These are phyloP conservation scores for Hemileccinum impolitum DNA, from an alignment of 768 basidiomycete genomes.

Conservation along the genomic window DNA sequence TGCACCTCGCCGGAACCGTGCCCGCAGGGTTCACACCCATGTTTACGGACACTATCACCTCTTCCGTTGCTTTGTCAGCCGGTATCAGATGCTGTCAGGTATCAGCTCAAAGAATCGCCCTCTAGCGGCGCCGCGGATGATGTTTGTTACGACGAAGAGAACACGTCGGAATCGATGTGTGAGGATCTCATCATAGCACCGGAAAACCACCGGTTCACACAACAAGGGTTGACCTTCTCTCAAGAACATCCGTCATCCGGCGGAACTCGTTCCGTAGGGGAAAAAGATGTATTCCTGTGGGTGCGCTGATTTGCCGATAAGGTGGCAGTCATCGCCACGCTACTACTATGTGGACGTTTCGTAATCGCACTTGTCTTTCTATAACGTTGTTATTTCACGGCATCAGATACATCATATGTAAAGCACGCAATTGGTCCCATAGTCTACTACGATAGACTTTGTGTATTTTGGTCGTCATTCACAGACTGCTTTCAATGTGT, in stretches of 20 bases:
- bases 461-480: constrained; percentile 18
- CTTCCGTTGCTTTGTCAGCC: constrained; percentile 34
- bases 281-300: constrained; percentile 20
- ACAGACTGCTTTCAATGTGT: neutral
- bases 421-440: constrained; percentile 16
- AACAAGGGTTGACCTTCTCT: constrained; percentile 13
- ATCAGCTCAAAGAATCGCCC: constrained; percentile 22
- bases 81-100: constrained; percentile 31
- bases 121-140: constrained; percentile 2
- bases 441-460: constrained; percentile 15
- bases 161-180: constrained; percentile 17
- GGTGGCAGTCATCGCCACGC: constrained; percentile 21
- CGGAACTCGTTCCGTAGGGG: constrained; percentile 17
- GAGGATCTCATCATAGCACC: constrained; percentile 11
- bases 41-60: constrained; percentile 21
- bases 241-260: constrained; percentile 8
- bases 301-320: constrained; percentile 14
- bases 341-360: constrained; percentile 1
- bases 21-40: constrained; percentile 1
- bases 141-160: constrained; percentile 10
- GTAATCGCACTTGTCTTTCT: neutral
- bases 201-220: constrained; percentile 17
- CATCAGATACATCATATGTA: constrained; percentile 26
- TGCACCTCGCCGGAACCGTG: neutral
- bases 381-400: constrained; percentile 14